Base-by-base conservation (phyloP, 2,329 filamentous ascomycete genomes). In the Venturia oleaginea region DNA sequence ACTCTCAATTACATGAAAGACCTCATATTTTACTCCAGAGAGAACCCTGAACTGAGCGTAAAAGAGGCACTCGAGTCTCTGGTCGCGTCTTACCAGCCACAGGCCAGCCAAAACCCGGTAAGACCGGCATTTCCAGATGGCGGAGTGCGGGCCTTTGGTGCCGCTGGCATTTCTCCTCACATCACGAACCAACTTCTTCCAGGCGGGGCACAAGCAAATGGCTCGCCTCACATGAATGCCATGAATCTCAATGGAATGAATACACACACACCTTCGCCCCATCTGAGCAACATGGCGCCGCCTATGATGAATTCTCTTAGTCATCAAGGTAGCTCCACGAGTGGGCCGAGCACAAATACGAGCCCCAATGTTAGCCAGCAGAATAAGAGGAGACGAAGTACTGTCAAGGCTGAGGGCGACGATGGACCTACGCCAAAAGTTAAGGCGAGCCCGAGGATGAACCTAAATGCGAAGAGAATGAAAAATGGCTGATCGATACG, bases 1-100 rank as follows among this genome's bases (percentile, higher is more conserved):
- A 86, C 84, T 37, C 82, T 88, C 72, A 85, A 83, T 63, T 79
- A 83, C 68, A 88, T 88, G 86, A 81, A 81, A 65, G 78, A 81
- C 65, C 73, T 87, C 40, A 85, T 87, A 75, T 77, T 79, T 61
- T 84, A 81, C 68, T 82, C 82, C 30, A 79, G 83, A 65, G 77
- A 80, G 60, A 78, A 84, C 68, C 77, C 77, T 4, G 77, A 80
- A 24, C 71, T 85, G 64, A 78, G 79, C 34, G 82, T 84, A 3
- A 75, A 77, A 24, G 78, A 85, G 68, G 82, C 84, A n/a, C 74
- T 87, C 64, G 76, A 80, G 54, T 77, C 78, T 43, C 79, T 84
- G 62, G 81, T 83, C 63, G 75, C 63, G 62, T 59, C 69, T 67
- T 59, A 69, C 68, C 65, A 69, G 57, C 61, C 68, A 27, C 65